phyloP scores from a whole-genome alignment of 1,284 basidiomycete genomes.

The Mycena sp. region DNA sequence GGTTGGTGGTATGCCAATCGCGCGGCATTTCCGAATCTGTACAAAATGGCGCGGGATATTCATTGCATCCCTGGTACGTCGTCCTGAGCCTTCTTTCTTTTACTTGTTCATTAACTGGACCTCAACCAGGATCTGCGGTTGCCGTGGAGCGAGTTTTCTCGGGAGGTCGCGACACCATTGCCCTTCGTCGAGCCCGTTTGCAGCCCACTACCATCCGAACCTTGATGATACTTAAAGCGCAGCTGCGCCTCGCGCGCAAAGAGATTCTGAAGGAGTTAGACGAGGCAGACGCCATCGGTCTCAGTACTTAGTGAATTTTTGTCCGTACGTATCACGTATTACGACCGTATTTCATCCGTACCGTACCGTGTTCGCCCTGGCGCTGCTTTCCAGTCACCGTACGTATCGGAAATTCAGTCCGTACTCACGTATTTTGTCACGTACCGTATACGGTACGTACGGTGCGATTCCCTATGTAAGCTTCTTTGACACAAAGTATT shows the following conservation, averaged over 20 bases:
- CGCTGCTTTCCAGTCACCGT: neutral
- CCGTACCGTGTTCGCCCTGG: neutral
- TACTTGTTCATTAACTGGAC: neutral
- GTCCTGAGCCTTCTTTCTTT: neutral
- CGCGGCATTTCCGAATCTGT: slow-evolving; percentile 32
- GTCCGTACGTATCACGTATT: slow-evolving; percentile 7
- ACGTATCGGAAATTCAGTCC: neutral
- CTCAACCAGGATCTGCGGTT: slow-evolving; percentile 35
- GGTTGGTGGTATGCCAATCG: too few species aligned
- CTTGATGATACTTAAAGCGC: slow-evolving; percentile 32
- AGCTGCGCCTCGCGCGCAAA: slow-evolving; percentile 5
- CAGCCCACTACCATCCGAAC: slow-evolving; percentile 32
- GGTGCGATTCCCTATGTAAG: slow-evolving; percentile 10
- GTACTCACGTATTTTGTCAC: slow-evolving; percentile 1
- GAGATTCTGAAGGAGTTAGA: slow-evolving; percentile 1
- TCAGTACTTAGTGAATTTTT: neutral
- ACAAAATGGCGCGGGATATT: slow-evolving; percentile 32
- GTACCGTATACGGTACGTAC: slow-evolving; percentile 11
- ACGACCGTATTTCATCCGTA: slow-evolving; percentile 5
- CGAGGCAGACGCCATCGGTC: slow-evolving; percentile 2
- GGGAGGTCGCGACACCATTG: slow-evolving; percentile 36
- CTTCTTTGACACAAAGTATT: too few species aligned
- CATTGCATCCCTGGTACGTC: slow-evolving; percentile 35
- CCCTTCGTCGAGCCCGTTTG: slow-evolving; percentile 32
- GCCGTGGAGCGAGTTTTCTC: slow-evolving; percentile 36